Evolutionary conservation across 2,329 filamentous ascomycete genomes (phyloP), one percentile per base, ranked within the genome.

Genomic region (Sclerotinia sclerotiorum): DNA sequence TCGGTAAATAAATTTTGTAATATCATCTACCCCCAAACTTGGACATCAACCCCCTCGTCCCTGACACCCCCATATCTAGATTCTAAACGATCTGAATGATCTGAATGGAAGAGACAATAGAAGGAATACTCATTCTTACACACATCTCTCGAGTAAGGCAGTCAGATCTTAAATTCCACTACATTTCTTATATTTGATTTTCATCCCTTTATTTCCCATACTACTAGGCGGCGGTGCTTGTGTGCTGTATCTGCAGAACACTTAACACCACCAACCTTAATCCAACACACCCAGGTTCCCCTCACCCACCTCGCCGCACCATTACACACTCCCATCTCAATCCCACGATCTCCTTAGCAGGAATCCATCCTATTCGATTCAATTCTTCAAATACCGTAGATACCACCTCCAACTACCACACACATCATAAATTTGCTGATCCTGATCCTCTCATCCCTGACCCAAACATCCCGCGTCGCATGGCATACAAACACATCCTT

Each of bases 71-170:
- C 2, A 39, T 35, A 15, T 10, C 5, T 17, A 19, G 3, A 51
- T 27, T 48, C 29, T 42, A 35, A 35, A 35, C 32, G 5, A 35
- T 10, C 32, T 39, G 13, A 2, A 10, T 17, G 6, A 42, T 27
- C 5, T 42, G 42, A 35, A 24, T 39, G 11, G 0, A 49, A n/a
- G 8, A 56, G 32, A 39, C 39, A n/a, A n/a, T n/a, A n/a, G n/a
- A n/a, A n/a, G n/a, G n/a, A n/a, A n/a, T n/a, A n/a, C 56, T 19
- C 27, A 13, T 35, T 62, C 44, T 61, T 13, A 46, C 65, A 39
- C n/a, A 46, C 24, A 42, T 42, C 29, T 49, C 55, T 55, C 15
- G 21, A 56, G 21, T 21, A 27, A 67, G 35, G 24, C 13, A 19
- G 32, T 62, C 29, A 62, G 46, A 62, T 51, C 46, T 51, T 39